Evolutionary conservation across 2,329 filamentous ascomycete genomes (phyloP).

Genomic region (Nemania sp.): DNA sequence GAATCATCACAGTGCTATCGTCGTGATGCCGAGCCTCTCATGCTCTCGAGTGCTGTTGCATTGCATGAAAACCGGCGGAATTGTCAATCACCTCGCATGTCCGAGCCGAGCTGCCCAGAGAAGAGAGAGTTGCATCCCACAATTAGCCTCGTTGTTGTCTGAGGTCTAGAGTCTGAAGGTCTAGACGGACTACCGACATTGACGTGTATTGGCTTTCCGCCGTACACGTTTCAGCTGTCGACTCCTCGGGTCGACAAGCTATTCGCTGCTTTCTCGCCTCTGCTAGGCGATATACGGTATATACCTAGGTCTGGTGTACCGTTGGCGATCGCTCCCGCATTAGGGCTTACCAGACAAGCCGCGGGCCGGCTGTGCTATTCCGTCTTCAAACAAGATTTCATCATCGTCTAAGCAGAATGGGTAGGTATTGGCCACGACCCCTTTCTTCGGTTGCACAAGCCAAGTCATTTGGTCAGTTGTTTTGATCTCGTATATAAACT

Average conservation of each 20-base stretch:
- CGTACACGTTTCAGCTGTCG: conserved; percentile 18
- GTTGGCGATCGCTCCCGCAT: conserved; percentile 1
- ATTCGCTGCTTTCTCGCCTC: no score
- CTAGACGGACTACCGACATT: not conserved
- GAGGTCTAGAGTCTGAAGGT: not conserved
- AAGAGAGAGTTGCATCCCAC: conserved; percentile 15
- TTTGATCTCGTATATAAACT: no score
- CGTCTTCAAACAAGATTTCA: not conserved
- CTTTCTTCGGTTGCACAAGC: not conserved
- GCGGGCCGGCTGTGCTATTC: not conserved
- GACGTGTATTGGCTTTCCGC: conserved; percentile 13
- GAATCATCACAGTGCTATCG: conserved; percentile 16
- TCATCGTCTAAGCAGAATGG: not conserved
- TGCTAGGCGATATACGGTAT: no score
- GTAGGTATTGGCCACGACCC: not conserved
- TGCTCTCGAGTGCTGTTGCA: conserved; percentile 13
- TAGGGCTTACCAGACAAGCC: not conserved
- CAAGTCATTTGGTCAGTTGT: no score
- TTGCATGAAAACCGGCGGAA: conserved; percentile 20
- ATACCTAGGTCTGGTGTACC: no score
- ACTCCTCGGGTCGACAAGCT: no score
- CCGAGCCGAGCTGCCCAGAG: not conserved
- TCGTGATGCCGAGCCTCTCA: not conserved
- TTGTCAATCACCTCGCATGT: conserved; percentile 4
- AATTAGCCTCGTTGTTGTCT: not conserved